phyloP scores from a whole-genome alignment of 2,329 filamentous ascomycete genomes.

The Paecilomyces fulvus region DNA sequence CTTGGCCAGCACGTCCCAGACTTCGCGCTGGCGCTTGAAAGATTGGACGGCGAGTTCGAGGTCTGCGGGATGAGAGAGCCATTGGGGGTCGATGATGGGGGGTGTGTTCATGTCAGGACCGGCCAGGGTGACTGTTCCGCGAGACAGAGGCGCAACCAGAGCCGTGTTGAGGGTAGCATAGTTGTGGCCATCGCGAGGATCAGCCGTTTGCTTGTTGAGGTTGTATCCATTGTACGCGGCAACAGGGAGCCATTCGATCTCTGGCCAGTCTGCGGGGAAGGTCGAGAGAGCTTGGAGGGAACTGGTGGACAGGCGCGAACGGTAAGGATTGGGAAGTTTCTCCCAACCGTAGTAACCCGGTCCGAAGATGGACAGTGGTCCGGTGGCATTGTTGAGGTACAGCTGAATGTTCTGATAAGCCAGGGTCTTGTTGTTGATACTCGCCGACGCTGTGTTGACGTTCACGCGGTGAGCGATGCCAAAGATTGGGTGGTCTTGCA shows the following conservation, averaged over 20 bases:
- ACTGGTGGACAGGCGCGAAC: conserved; percentile 10
- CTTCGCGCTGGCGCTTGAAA: conserved; percentile 36
- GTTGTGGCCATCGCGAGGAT: conserved; percentile 23
- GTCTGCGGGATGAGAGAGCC: conserved; percentile 37
- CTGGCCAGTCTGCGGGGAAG: conserved; percentile 31
- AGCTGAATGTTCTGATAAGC: conserved; percentile 12
- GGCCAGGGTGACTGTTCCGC: conserved; percentile 38
- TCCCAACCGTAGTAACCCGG: conserved; percentile 22
- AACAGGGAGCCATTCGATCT: conserved; percentile 26
- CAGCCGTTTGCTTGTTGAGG: conserved; percentile 12
- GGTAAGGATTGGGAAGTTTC: conserved; percentile 17
- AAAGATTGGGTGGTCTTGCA: conserved; percentile 36
- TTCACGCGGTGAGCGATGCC: conserved; percentile 27
- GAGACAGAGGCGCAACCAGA: conserved; percentile 34
- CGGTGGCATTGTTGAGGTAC: conserved; percentile 15
- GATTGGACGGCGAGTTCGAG: conserved; percentile 36
- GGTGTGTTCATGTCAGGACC: conserved; percentile 25
- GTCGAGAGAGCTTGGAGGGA: conserved; percentile 14
- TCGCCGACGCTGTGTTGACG: conserved; percentile 20
- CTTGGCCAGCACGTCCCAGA: conserved; percentile 22
- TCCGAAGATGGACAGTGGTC: conserved; percentile 12
- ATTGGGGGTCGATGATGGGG: conserved; percentile 42
- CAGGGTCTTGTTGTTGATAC: conserved; percentile 13
- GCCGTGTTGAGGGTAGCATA: conserved; percentile 25
- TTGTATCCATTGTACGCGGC: conserved; percentile 21